Conservation (phyloP, 2,329 filamentous ascomycete genomes). For the Calonectria crousiana region DNA sequence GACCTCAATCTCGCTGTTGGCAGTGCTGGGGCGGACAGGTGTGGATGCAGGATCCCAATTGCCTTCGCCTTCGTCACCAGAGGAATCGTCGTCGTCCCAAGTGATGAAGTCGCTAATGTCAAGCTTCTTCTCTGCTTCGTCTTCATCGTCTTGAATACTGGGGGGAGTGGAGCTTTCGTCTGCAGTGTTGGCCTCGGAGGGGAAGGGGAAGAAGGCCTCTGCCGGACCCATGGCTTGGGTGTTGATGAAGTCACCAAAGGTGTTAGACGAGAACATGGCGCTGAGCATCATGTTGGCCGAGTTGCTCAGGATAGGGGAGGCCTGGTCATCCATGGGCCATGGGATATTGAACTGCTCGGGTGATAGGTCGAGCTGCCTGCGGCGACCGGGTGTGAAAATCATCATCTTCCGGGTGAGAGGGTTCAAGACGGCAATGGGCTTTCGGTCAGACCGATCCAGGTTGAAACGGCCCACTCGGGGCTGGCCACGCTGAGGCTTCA, state of each 20-base stretch:
- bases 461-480: conserved; percentile 68
- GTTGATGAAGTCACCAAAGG: conserved; percentile 68
- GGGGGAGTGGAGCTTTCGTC: conserved; percentile 59
- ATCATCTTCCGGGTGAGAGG: conserved; percentile 71
- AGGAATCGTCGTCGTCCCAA: conserved; percentile 70
- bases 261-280: conserved; percentile 72
- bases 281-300: conserved; percentile 84
- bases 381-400: conserved; percentile 69
- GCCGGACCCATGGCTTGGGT: conserved; percentile 78
- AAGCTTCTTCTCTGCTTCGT: conserved; percentile 73
- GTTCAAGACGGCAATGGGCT: conserved; percentile 70
- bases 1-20: conserved; percentile 60
- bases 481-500: conserved; percentile 62
- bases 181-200: conserved; percentile 68
- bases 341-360: conserved; percentile 67
- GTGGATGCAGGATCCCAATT: conserved; percentile 65
- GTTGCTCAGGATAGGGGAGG: conserved; percentile 72
- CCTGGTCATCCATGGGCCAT: conserved; percentile 56
- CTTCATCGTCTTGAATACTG: conserved; percentile 63
- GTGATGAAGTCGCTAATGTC: conserved; percentile 81
- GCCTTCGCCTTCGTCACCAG: conserved; percentile 70
- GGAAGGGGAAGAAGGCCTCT: conserved; percentile 81
- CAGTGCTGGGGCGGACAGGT: conserved; percentile 62
- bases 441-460: conserved; percentile 65
- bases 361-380: conserved; percentile 63